Evolutionary conservation across 2,329 filamentous ascomycete genomes (phyloP), one percentile per base, ranked within the genome.

Genomic region (Colletotrichum eleusines): DNA sequence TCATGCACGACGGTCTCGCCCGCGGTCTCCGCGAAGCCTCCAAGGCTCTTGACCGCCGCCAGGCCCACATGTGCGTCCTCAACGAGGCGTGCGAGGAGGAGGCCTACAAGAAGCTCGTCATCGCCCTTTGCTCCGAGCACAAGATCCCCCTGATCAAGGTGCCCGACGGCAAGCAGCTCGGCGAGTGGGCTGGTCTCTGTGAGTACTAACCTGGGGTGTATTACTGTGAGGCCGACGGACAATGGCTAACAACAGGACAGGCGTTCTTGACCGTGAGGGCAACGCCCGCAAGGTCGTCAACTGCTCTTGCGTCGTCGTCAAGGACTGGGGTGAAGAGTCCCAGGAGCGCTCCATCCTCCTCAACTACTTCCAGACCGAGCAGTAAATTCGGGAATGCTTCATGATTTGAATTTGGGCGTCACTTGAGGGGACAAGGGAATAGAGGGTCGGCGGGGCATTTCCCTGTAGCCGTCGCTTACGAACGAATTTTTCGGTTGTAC

Each of bases 121-220:
- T 98, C 78, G 96, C 96, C 74, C 93, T 99, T 73, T 99, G 96
- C 93, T 94, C 92, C 76, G 96, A 99, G 91, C 96, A 99, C 90
- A 98, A 98, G 92, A 99, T 99, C 81, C 96, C 96, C 77, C 89
- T 99, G 80, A 99, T 99, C 91, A 98, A 99, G 94, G 96, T 99
- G 76, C 95, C 95, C 78, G 96, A 99, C 85, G 96, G 96, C 86
- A 99, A 99, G 92, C 94, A 98, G 90, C 89, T 99, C 80, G 96
- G 96, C 88, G 96, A 99, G 90, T 99, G 96, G 96, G 95, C 97
- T 83, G 96, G 96, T 88, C 92, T 99, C 82, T 99, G 96, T 98
- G 91, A 84, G 95, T 95, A 63, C 33, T 20, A 46, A 63, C 46
- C 48, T 2, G 4, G 18, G 11, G 23, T 5, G 44, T 75, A 51